These are phyloP conservation scores for Thraustochytrium striatum DNA, from an alignment of 352 stramenopile species.

Conservation along the genomic window DNA sequence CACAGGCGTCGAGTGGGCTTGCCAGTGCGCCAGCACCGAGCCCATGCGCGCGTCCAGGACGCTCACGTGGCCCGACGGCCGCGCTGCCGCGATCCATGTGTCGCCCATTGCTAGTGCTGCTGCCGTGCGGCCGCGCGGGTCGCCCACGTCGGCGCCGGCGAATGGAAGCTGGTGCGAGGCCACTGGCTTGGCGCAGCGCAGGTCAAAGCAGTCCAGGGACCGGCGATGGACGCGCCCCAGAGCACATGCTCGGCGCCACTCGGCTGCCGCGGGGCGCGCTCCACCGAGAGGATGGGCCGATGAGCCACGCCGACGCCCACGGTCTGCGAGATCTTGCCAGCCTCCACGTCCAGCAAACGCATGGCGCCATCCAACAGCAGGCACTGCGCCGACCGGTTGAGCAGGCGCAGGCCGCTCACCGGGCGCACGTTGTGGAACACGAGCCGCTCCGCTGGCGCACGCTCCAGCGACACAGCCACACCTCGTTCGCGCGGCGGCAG, in stretches of 20 bases:
- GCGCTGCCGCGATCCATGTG: constrained; percentile 8
- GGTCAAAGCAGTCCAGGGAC: constrained; percentile 17
- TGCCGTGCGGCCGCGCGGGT: not conserved
- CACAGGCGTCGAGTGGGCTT: not conserved
- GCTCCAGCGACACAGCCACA: constrained; percentile 1
- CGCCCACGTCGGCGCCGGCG: no score
- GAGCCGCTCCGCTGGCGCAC: not conserved
- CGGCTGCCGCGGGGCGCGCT: not conserved
- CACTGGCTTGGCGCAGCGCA: not conserved
- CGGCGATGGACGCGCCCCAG: constrained; percentile 6
- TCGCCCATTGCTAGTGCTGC: not conserved
- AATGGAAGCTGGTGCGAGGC: constrained; percentile 15
- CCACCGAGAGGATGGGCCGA: not conserved
- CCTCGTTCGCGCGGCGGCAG: not conserved
- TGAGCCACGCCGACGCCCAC: constrained; percentile 22
- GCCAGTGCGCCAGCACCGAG: constrained; percentile 5
- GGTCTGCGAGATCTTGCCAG: not conserved
- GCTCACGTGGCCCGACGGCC: not conserved
- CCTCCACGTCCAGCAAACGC: constrained; percentile 22
- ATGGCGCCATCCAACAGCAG: constrained; percentile 17
- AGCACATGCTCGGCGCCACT: not conserved
- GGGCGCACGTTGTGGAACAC: not conserved
- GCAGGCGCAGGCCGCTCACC: not conserved
- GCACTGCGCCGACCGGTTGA: not conserved
- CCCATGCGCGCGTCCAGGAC: constrained; percentile 16